Percentiles rank a stretch among this genome's conserved stretches.
Conservation (phyloP, 495 filamentous ascomycete species). For the Podospora didyma region DNA sequence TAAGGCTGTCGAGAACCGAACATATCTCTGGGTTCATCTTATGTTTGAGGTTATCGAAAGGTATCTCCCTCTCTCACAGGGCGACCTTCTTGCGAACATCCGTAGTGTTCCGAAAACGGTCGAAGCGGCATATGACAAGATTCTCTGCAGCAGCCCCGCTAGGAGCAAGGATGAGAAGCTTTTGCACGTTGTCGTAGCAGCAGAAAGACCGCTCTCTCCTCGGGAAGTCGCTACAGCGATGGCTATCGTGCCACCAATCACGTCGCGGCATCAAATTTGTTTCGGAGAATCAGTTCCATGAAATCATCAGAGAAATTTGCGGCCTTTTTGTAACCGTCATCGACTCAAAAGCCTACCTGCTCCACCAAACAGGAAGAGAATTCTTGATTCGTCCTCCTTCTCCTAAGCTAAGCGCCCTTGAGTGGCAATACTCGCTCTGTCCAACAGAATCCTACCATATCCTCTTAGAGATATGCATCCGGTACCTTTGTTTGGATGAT, state of each 20-base stretch:
- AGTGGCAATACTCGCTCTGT: not conserved
- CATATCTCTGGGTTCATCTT: constrained; percentile 15
- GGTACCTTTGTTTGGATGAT: not conserved
- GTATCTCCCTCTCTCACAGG: not conserved
- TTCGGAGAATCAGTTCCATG: not conserved
- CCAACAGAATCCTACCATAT: not conserved
- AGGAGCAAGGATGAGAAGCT: not conserved
- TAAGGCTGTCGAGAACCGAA: not conserved
- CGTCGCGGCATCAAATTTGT: not conserved
- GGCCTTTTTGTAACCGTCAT: not conserved
- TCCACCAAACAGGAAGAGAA: constrained; percentile 2
- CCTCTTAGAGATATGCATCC: constrained; percentile 1
- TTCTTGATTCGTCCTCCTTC: not conserved
- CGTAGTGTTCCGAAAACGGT: not conserved
- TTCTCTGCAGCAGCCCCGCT: not conserved
- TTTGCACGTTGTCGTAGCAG: constrained; percentile 1
- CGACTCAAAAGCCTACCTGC: not conserved
- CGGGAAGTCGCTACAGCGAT: not conserved
- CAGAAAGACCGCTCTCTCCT: not conserved
- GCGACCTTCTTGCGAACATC: not conserved
- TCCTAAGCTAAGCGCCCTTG: not conserved
- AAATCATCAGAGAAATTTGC: not conserved
- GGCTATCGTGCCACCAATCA: not conserved
- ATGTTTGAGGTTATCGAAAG: constrained; percentile 1
- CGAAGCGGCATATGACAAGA: constrained; percentile 2